Evolutionary conservation across 257 asterid genomes (phyloP).

Genomic region (Prunella vulgaris): DNA sequence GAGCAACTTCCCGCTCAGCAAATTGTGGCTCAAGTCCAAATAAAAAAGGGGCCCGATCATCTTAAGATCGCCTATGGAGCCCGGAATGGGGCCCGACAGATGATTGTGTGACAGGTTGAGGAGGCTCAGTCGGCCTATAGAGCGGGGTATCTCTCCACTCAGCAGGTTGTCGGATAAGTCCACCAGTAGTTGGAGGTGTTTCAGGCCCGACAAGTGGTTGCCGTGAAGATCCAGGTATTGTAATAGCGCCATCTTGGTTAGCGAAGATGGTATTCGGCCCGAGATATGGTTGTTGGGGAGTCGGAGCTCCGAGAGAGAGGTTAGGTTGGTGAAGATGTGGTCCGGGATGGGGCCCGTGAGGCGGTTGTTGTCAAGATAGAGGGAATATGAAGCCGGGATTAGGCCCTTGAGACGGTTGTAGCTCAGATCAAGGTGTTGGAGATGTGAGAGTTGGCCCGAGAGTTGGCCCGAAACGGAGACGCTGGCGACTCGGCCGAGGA

Average conservation of each 20-base stretch:
- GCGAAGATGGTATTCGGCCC: slow-evolving; percentile 49
- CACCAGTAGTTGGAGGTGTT: slow-evolving; percentile 43
- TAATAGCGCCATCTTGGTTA: slow-evolving; percentile 34
- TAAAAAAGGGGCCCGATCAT: slow-evolving; percentile 22
- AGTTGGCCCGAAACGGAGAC: too few relatives aligned
- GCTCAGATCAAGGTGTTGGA: too few relatives aligned
- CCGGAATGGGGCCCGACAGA: slow-evolving; percentile 44
- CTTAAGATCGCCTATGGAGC: slow-evolving; percentile 40
- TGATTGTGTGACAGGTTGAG: slow-evolving; percentile 34
- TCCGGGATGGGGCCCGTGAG: slow-evolving; percentile 46
- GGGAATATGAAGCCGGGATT: background rate
- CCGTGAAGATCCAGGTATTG: slow-evolving; percentile 30
- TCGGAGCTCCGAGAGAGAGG: slow-evolving; percentile 30
- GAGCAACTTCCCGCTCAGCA: slow-evolving; percentile 52
- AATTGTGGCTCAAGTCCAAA: slow-evolving; percentile 43
- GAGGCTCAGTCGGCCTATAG: too few relatives aligned
- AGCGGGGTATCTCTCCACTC: slow-evolving; percentile 53
- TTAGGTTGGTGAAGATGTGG: slow-evolving; percentile 21
- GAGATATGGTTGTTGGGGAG: slow-evolving; percentile 42
- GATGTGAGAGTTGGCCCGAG: too few relatives aligned
- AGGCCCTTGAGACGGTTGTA: too few relatives aligned
- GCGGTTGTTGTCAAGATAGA: slow-evolving; percentile 32
- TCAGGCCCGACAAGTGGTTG: slow-evolving; percentile 44
- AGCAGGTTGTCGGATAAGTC: slow-evolving; percentile 37
- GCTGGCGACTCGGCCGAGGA: slow-evolving; percentile 43